A percentile compares a stretch with the other conserved stretches of the same genome.
Evolutionary conservation across 176 grass and related monocot species (phyloP).

Genomic region (Poa pratensis): DNA sequence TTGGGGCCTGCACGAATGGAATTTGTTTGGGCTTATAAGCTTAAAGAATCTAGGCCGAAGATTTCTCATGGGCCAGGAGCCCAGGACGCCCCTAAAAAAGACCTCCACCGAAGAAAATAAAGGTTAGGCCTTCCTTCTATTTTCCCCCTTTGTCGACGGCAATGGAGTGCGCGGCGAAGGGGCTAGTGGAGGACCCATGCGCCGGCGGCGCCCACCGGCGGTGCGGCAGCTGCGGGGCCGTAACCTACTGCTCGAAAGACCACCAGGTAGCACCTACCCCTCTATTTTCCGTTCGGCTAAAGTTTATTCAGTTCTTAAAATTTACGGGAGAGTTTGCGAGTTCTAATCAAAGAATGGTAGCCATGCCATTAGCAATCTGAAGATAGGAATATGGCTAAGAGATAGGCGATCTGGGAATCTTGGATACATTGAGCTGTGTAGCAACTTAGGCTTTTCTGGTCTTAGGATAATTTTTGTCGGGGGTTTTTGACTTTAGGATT

Average conservation of each 20-base stretch:
- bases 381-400: not conserved
- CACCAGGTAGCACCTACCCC: conserved; percentile 52
- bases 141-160: not conserved
- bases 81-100: too few species aligned
- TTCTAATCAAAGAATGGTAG: not conserved
- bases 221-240: conserved; percentile 66
- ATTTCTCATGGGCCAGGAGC: not conserved
- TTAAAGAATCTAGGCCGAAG: not conserved
- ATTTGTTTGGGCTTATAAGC: not conserved
- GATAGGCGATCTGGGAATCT: not conserved
- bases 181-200: conserved; percentile 52
- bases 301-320: not conserved
- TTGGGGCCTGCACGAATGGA: too few species aligned
- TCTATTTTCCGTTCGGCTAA: not conserved
- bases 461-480: not conserved
- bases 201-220: conserved; percentile 41
- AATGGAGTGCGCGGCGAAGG: conserved; percentile 69
- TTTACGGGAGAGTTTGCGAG: conserved; percentile 11
- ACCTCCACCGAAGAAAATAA: not conserved
- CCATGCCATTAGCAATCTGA: not conserved
- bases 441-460: not conserved
- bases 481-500: not conserved
- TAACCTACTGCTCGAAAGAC: conserved; percentile 61
- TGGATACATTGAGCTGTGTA: not conserved
- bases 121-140: not conserved